Conservation (phyloP, 768 basidiomycete species). For the Leccinum pellstonianum region DNA sequence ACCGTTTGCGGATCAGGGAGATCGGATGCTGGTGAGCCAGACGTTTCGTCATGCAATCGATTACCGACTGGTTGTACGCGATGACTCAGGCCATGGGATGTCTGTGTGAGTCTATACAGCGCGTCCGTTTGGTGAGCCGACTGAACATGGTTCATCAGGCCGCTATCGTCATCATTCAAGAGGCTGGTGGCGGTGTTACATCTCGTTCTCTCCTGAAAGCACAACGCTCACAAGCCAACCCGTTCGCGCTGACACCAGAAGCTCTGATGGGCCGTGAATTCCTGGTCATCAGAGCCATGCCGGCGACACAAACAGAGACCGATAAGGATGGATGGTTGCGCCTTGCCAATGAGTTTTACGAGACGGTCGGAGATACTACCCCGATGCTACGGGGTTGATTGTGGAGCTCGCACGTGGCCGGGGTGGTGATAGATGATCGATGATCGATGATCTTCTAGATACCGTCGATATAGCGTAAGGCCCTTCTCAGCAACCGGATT, state of each 20-base stretch:
- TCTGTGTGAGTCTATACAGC: conserved; percentile 50
- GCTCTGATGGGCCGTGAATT: conserved; percentile 78
- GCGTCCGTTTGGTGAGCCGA: not conserved
- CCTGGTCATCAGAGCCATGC: conserved; percentile 68
- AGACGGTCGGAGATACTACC: conserved; percentile 66
- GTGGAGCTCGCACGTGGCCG: not conserved
- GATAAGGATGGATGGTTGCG: conserved; percentile 67
- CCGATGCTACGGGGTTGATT: conserved; percentile 36
- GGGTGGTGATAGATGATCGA: not conserved
- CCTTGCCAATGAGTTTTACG: conserved; percentile 82
- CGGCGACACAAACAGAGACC: conserved; percentile 57
- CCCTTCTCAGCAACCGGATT: conserved; percentile 58
- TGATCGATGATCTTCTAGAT: conserved; percentile 3
- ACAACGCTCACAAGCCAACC: conserved; percentile 28
- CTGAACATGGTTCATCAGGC: conserved; percentile 42
- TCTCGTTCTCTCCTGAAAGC: conserved; percentile 49
- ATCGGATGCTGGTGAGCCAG: conserved; percentile 64
- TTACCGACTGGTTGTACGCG: not conserved
- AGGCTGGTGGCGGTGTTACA: conserved; percentile 80
- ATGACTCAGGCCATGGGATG: conserved; percentile 70
- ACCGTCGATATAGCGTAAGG: conserved; percentile 21
- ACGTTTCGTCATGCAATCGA: not conserved
- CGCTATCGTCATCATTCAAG: conserved; percentile 84
- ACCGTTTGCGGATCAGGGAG: conserved; percentile 49
- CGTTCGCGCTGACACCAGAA: conserved; percentile 64